A percentile compares a stretch with the other conserved stretches of the same genome.
These are phyloP conservation scores for Herpetomonas samuelpessoai DNA, from an alignment of 208 protist genomes.

Conservation along the genomic window DNA sequence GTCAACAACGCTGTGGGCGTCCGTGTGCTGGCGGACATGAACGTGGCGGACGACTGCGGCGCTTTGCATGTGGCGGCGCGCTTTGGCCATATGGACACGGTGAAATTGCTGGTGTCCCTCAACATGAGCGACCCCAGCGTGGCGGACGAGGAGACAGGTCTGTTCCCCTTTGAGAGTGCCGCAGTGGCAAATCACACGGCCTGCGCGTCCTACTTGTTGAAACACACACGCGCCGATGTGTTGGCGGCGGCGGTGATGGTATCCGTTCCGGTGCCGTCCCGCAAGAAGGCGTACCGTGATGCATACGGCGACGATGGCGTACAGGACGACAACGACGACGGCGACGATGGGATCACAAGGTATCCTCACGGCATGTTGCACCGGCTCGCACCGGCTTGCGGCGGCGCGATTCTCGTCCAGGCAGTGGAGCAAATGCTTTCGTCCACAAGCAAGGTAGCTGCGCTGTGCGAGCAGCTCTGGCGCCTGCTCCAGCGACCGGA, in stretches of 20 bases:
- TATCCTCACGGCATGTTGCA: slow-evolving; percentile 22
- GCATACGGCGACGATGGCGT: background rate
- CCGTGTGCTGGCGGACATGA: slow-evolving; percentile 73
- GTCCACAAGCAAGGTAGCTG: slow-evolving; percentile 12
- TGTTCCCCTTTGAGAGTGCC: slow-evolving; percentile 70
- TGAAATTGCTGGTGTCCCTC: slow-evolving; percentile 65
- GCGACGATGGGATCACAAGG: background rate
- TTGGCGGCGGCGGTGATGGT: slow-evolving; percentile 4
- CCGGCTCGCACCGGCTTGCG: slow-evolving; percentile 41
- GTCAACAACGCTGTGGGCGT: slow-evolving; percentile 64
- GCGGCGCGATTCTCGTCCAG: slow-evolving; percentile 36
- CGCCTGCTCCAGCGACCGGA: slow-evolving; percentile 40
- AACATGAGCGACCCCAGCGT: slow-evolving; percentile 56
- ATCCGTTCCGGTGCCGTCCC: slow-evolving; percentile 2
- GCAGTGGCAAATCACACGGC: slow-evolving; percentile 33
- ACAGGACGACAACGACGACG: background rate
- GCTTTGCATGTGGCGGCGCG: slow-evolving; percentile 60
- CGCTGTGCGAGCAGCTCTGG: slow-evolving; percentile 30
- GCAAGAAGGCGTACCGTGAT: background rate
- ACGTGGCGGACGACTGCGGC: slow-evolving; percentile 62
- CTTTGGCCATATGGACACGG: slow-evolving; percentile 39
- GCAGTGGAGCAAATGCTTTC: slow-evolving; percentile 38
- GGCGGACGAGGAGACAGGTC: slow-evolving; percentile 21
- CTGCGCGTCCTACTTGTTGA: slow-evolving; percentile 58
- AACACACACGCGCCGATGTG: slow-evolving; percentile 29